Evolutionary conservation across 495 filamentous ascomycete species (phyloP).

Genomic region (Chaetomidium leptoderma): DNA sequence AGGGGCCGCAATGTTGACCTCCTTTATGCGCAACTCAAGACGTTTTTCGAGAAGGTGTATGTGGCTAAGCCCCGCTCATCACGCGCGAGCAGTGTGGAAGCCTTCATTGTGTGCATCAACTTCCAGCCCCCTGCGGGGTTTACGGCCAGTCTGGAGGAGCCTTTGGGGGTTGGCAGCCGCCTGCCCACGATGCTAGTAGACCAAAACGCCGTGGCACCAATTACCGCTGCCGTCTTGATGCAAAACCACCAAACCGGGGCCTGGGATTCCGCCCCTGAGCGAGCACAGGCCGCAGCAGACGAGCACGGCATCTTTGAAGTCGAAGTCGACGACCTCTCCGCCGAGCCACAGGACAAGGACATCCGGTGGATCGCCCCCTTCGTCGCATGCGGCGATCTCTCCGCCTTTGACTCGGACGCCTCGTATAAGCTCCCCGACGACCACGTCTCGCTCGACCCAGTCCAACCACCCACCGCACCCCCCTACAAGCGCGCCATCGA

Average conservation of each 20-base stretch:
- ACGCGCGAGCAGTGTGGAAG: conserved; percentile 89
- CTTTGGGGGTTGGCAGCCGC: conserved; percentile 55
- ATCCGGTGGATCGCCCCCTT: conserved; percentile 86
- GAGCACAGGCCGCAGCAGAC: conserved; percentile 24
- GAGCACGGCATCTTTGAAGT: conserved; percentile 63
- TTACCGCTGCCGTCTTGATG: conserved; percentile 36
- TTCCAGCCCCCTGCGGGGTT: conserved; percentile 64
- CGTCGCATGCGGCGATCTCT: conserved; percentile 93
- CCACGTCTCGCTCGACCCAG: conserved; percentile 76
- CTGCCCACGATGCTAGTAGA: conserved; percentile 42
- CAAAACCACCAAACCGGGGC: conserved; percentile 40
- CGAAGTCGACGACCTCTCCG: conserved; percentile 43
- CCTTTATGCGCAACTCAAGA: conserved; percentile 84
- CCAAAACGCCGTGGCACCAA: conserved; percentile 32
- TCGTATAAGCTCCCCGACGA: conserved; percentile 76
- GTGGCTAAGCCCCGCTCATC: conserved; percentile 92
- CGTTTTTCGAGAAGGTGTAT: conserved; percentile 80
- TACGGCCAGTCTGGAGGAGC: conserved; percentile 62
- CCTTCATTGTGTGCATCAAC: conserved; percentile 91
- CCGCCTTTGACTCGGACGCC: conserved; percentile 89
- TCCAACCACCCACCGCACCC: conserved; percentile 95
- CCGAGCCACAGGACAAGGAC: conserved; percentile 40
- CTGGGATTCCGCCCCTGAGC: conserved; percentile 33
- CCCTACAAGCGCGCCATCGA: conserved; percentile 91
- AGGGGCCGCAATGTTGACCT: conserved; percentile 87